A percentile compares a stretch with the other conserved stretches of the same genome.
Conservation (phyloP, 176 grass and related monocot genomes). For the Oryza australiensis region DNA sequence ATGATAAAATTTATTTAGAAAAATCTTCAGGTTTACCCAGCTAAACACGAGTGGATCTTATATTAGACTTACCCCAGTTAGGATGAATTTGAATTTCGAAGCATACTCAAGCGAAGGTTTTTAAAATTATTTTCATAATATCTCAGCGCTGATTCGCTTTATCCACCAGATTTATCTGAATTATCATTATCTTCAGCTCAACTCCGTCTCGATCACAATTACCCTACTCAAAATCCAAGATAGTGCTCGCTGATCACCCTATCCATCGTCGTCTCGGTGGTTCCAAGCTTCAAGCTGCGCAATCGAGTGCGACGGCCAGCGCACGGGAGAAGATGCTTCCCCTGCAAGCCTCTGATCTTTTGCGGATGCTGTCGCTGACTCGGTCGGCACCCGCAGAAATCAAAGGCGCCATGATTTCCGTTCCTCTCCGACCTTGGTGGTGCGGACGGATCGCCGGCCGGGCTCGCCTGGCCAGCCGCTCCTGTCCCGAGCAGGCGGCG, state of each 20-base stretch:
- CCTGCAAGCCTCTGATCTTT: not conserved
- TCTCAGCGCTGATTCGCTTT: not conserved
- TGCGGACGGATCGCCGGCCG: not conserved
- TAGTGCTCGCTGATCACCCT: not conserved
- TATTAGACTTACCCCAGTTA: too few species aligned
- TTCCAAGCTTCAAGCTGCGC: not conserved
- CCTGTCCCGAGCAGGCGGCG: not conserved
- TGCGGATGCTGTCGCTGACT: not conserved
- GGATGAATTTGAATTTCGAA: too few species aligned
- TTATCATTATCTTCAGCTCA: not conserved
- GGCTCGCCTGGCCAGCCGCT: not conserved
- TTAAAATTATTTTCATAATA: too few species aligned
- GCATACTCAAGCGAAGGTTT: not conserved
- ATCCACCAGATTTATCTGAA: not conserved
- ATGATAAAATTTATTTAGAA: too few species aligned
- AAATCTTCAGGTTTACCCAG: too few species aligned
- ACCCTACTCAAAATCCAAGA: not conserved
- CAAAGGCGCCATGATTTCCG: not conserved
- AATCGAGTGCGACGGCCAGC: slow-evolving; percentile 13
- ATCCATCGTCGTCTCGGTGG: not conserved
- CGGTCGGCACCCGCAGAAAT: not conserved
- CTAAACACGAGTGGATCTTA: too few species aligned
- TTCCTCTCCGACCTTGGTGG: not conserved
- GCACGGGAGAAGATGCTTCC: not conserved
- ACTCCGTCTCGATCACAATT: not conserved